Percentiles rank a stretch among this genome's conserved stretches.
phyloP scores from a whole-genome alignment of 192 early-diverging fungal genomes.

The Podila epicladia region DNA sequence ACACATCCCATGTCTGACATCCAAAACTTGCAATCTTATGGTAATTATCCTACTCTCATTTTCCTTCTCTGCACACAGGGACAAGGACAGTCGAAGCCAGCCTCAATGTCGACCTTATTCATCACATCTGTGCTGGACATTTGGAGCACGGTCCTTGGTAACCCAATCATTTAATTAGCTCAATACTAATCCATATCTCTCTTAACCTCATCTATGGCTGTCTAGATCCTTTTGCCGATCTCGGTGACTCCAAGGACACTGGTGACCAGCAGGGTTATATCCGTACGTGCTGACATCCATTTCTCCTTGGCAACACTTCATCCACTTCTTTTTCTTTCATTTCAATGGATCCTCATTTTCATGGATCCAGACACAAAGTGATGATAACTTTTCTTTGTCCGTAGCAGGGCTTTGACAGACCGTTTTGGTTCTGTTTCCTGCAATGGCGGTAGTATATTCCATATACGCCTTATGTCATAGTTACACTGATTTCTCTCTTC shows the following conservation, averaged over 20 bases:
- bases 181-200: background rate
- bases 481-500: constrained; percentile 34
- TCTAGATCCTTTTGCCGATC: constrained; percentile 60
- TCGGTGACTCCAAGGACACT: constrained; percentile 53
- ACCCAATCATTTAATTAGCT: no score
- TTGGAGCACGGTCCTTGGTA: no score
- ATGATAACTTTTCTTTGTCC: constrained; percentile 34
- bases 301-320: background rate
- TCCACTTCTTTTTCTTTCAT: background rate
- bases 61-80: background rate
- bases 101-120: background rate
- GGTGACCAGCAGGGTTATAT: constrained; percentile 56
- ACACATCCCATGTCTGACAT: background rate
- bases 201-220: background rate
- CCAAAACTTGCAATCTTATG: background rate
- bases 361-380: constrained; percentile 13
- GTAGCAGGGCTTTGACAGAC: constrained; percentile 42
- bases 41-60: background rate
- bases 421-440: constrained; percentile 49
- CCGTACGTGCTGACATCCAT: constrained; percentile 39
- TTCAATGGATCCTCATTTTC: background rate
- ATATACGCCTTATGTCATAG: constrained; percentile 46
- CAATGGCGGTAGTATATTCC: constrained; percentile 38
- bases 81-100: background rate
- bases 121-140: background rate